Conservation (phyloP, 2,329 filamentous ascomycete species). For the Hymenoscyphus scutula region DNA sequence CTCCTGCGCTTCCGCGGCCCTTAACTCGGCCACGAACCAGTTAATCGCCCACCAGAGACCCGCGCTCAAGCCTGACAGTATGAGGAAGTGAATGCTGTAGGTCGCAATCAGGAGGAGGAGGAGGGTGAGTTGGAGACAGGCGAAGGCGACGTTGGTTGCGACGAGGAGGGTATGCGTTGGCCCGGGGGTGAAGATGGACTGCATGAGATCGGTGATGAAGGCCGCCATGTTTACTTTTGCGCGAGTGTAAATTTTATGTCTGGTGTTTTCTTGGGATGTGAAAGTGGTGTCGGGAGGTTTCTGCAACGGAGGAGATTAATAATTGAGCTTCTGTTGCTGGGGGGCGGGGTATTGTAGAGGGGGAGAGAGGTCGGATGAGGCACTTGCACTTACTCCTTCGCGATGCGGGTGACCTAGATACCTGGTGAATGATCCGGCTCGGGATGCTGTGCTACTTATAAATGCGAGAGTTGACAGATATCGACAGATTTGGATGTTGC, state of each 20-base stretch:
- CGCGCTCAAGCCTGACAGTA: conserved; percentile 74
- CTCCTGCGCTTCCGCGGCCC: conserved; percentile 46
- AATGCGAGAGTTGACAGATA: conserved; percentile 10
- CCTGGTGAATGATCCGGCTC: neutral
- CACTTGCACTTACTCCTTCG: neutral
- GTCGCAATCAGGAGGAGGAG: conserved; percentile 74
- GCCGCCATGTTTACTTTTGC: conserved; percentile 47
- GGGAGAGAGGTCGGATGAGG: conserved; percentile 7
- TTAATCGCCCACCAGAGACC: conserved; percentile 93
- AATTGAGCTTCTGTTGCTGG: neutral
- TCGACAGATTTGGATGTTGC: neutral
- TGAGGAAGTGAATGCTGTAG: conserved; percentile 82
- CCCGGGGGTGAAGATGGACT: conserved; percentile 90
- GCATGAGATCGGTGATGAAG: conserved; percentile 76
- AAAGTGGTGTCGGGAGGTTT: neutral
- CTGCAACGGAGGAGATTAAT: neutral
- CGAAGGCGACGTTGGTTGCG: conserved; percentile 89
- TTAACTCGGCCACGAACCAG: conserved; percentile 81
- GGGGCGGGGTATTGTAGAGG: conserved; percentile 9
- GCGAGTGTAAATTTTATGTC: conserved; percentile 3
- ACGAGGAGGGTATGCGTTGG: conserved; percentile 83
- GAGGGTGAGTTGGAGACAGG: conserved; percentile 76
- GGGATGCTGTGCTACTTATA: neutral
- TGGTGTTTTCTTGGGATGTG: neutral
- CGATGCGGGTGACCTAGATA: neutral